phyloP scores from a whole-genome alignment of 2,329 filamentous ascomycete genomes.

The Phialophora chinensis region DNA sequence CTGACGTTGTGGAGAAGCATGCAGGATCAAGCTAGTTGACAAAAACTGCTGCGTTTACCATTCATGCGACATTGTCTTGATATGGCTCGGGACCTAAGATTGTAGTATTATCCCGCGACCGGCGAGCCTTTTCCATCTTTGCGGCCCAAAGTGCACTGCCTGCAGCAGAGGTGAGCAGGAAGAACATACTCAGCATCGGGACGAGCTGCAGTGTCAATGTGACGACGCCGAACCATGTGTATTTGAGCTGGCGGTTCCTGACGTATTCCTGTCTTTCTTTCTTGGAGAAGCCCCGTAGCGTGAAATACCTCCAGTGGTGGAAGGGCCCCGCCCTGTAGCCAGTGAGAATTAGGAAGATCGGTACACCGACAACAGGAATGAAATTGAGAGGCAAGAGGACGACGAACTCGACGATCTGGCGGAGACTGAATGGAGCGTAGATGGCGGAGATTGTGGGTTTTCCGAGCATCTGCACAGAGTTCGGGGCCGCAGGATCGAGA shows the following conservation, averaged over 20 bases:
- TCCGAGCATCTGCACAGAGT: conserved; percentile 79
- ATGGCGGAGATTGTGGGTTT: conserved; percentile 77
- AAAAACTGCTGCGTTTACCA: neutral
- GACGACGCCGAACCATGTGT: conserved; percentile 90
- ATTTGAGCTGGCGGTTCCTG: conserved; percentile 73
- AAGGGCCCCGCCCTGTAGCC: conserved; percentile 87
- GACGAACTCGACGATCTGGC: conserved; percentile 88
- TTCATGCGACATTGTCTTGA: conserved; percentile 45
- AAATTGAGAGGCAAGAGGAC: conserved; percentile 83
- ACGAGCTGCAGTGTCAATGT: conserved; percentile 86
- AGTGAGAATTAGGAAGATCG: conserved; percentile 85
- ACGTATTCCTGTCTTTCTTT: conserved; percentile 75
- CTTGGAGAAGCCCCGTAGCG: conserved; percentile 75
- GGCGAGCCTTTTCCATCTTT: conserved; percentile 69
- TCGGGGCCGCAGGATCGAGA: conserved; percentile 66
- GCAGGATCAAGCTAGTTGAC: conserved; percentile 9
- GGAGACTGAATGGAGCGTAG: conserved; percentile 86
- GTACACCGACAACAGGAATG: conserved; percentile 80
- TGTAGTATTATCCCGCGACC: conserved; percentile 39
- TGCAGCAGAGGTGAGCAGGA: conserved; percentile 82
- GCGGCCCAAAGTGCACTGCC: conserved; percentile 88
- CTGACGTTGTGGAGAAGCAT: conserved; percentile 46
- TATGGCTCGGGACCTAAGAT: conserved; percentile 44
- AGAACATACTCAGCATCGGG: conserved; percentile 90
- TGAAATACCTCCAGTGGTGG: conserved; percentile 89